Percentiles rank a stretch among this genome's conserved stretches.
phyloP scores from a whole-genome alignment of 192 early-diverging fungal genomes.

The Coemansia sp. region DNA sequence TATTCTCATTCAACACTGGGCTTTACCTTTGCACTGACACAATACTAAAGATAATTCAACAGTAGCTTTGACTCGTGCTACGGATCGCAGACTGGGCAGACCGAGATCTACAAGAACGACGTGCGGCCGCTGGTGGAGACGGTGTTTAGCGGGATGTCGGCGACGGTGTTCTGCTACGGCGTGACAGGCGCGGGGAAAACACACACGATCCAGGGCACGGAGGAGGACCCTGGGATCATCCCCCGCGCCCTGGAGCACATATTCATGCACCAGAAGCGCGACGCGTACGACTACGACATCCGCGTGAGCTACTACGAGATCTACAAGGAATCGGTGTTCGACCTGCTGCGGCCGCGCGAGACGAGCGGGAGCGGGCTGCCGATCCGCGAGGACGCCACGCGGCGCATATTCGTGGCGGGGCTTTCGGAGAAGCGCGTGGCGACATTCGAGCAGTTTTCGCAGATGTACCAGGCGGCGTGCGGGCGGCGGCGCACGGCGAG shows the following conservation, averaged over 20 bases:
- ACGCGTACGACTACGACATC: constrained; percentile 45
- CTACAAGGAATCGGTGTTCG: constrained; percentile 65
- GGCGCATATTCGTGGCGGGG: constrained; percentile 58
- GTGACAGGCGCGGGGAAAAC: constrained; percentile 70
- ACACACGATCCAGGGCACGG: constrained; percentile 60
- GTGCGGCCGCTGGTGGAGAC: constrained; percentile 58
- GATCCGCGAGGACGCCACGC: constrained; percentile 57
- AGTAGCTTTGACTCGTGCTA: constrained; percentile 58
- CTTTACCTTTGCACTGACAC: no score
- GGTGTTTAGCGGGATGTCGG: constrained; percentile 57
- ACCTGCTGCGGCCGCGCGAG: constrained; percentile 52
- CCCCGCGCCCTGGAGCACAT: constrained; percentile 57
- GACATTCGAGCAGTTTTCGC: constrained; percentile 54
- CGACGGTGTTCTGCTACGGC: constrained; percentile 70
- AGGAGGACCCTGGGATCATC: constrained; percentile 60
- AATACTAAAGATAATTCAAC: neutral
- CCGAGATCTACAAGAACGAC: constrained; percentile 53
- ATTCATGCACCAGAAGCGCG: constrained; percentile 51
- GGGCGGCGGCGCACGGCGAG: constrained; percentile 60
- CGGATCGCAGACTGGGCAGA: constrained; percentile 42
- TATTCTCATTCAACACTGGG: no score
- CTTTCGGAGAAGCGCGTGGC: constrained; percentile 55
- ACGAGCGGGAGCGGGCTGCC: constrained; percentile 33
- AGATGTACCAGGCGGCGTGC: constrained; percentile 45
- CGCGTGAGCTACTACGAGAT: constrained; percentile 65